A percentile compares a stretch with the other conserved stretches of the same genome.
These are phyloP conservation scores for Fusarium sp. DNA, from an alignment of 2,329 filamentous ascomycete genomes.

Conservation along the genomic window DNA sequence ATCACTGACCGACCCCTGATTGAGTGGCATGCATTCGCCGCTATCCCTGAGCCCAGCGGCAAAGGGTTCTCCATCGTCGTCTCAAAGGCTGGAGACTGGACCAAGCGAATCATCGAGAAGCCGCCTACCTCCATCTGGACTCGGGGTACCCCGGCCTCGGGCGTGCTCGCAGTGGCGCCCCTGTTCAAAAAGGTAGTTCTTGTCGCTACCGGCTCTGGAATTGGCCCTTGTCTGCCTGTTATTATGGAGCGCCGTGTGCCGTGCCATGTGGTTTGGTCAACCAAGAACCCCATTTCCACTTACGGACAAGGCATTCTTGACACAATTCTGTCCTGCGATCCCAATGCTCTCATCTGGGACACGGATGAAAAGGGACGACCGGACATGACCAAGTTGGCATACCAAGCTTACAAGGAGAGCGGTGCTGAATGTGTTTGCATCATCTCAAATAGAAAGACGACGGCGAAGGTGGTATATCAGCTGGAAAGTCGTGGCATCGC, in stretches of 20 bases:
- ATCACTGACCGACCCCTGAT: slow-evolving; percentile 73
- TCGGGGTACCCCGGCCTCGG: slow-evolving; percentile 73
- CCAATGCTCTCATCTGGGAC: slow-evolving; percentile 61
- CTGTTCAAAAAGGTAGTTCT: slow-evolving; percentile 42
- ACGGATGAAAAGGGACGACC: slow-evolving; percentile 69
- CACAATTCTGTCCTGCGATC: slow-evolving; percentile 32
- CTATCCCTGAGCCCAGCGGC: slow-evolving; percentile 69
- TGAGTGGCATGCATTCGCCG: slow-evolving; percentile 81
- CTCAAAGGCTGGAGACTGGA: slow-evolving; percentile 81
- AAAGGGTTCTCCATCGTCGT: slow-evolving; percentile 75
- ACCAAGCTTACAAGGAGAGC: slow-evolving; percentile 67
- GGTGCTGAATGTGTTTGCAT: slow-evolving; percentile 76
- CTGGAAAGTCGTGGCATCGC: slow-evolving; percentile 74
- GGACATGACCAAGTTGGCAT: slow-evolving; percentile 59
- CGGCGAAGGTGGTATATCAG: slow-evolving; percentile 73
- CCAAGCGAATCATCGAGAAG: slow-evolving; percentile 69
- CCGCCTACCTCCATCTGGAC: slow-evolving; percentile 74
- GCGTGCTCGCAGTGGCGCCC: slow-evolving; percentile 50
- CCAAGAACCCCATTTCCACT: slow-evolving; percentile 33
- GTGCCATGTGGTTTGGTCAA: slow-evolving; percentile 40
- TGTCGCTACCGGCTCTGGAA: slow-evolving; percentile 39
- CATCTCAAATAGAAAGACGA: slow-evolving; percentile 75
- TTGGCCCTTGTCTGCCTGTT: slow-evolving; percentile 36
- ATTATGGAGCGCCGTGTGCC: slow-evolving; percentile 40
- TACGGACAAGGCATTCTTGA: slow-evolving; percentile 33